Evolutionary conservation across 2,329 filamentous ascomycete species (phyloP), one percentile per base, ranked within the genome.

Genomic region (Arthroderma uncinatum): DNA sequence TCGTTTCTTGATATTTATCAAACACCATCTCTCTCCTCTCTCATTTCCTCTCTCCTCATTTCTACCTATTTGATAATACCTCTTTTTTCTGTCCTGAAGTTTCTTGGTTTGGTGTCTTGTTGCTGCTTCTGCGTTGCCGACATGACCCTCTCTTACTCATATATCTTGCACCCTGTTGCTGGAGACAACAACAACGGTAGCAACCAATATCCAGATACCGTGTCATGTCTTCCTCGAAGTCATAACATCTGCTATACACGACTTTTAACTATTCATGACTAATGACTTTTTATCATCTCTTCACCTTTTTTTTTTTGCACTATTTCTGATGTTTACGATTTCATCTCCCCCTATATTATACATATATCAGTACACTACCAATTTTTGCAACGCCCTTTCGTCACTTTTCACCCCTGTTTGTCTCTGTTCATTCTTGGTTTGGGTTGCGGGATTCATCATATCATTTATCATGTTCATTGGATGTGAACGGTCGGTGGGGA

Each of bases 391-490:
- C 34, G 34, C 34, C 4, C 14, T 30, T 28, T 44, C 34, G 34
- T 40, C 14, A 16, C 25, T 19, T 50, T 19, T 33, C 12, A 30
- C 40, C 23, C 16, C 19, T 47, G 12, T 47, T 47, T 25, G 16
- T 12, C 21, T n/a, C 23, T 33, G 4, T 50, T 30, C 40, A n/a
- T 50, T 33, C 33, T 7, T 50, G 23, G 25, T 50, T 33, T 50
- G 25, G 44, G 44, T 50, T 50, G 16, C 25, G 23, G 44, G 44
- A 33, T 30, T 50, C 44, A 30, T 50, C 44, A 50, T 50, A 50
- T 50, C 6, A 44, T 44, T 40, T 28, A 44, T 50, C 44, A 50
- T 50, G 44, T 50, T 50, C 44, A 50, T 50, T 9, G 44, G 44
- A 50, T 50, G 33, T 33, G 44, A 50, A 50, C 44, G 44, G 44